Evolutionary conservation across 768 basidiomycete genomes (phyloP).

Genomic region (Ephemerocybe angulata): DNA sequence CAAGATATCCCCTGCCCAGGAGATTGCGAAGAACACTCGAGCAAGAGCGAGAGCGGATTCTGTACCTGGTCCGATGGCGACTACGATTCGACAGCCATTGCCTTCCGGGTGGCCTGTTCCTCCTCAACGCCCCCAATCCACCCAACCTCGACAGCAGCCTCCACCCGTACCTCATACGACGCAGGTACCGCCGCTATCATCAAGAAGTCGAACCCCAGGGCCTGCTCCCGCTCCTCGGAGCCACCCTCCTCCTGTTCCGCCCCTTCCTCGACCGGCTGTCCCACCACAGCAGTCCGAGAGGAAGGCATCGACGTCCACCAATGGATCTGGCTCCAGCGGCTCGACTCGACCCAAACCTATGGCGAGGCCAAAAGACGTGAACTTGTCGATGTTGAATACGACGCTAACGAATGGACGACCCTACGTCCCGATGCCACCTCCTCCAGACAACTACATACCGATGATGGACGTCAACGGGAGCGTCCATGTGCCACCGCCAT

Average conservation of each 20-base stretch:
- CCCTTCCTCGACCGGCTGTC: neutral
- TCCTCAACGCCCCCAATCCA: neutral
- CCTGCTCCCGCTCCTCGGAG: too few species aligned
- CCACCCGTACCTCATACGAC: too few species aligned
- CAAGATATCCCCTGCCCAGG: neutral
- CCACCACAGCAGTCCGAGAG: too few species aligned
- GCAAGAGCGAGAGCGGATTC: too few species aligned
- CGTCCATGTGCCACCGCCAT: constrained; percentile 49
- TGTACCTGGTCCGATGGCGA: too few species aligned
- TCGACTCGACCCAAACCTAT: constrained; percentile 14
- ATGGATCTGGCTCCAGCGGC: constrained; percentile 15
- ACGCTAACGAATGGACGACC: too few species aligned
- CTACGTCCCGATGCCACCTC: constrained; percentile 27
- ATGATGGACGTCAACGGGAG: constrained; percentile 31
- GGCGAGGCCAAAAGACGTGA: constrained; percentile 16
- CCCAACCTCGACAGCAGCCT: neutral
- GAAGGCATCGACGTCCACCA: neutral
- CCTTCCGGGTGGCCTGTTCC: too few species aligned
- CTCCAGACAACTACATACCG: constrained; percentile 51
- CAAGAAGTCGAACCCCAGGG: neutral
- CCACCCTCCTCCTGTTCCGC: neutral
- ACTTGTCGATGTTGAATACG: constrained; percentile 14
- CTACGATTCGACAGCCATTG: too few species aligned
- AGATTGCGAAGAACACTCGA: too few species aligned
- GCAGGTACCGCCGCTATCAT: neutral